Base-by-base conservation (phyloP, 2,329 filamentous ascomycete species). In the Aureobasidium sp. region DNA sequence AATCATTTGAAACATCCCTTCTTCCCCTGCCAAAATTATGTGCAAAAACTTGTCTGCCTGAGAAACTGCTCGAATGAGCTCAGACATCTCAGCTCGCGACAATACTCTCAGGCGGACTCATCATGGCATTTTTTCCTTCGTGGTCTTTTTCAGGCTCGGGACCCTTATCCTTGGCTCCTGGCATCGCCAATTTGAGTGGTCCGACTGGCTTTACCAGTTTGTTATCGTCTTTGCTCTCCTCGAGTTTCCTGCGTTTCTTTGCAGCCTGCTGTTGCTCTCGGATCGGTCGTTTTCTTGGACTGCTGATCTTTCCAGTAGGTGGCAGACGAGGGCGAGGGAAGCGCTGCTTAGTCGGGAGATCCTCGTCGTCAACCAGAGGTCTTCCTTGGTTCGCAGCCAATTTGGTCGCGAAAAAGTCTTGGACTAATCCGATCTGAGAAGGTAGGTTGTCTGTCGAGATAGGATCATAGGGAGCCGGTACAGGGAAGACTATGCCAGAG, bases 401-500 rank as follows among this genome's bases (percentile, higher is more conserved):
- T 70, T 95, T 95, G 62, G 83, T 83, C 55, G 89, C 81, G 74
- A 97, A 95, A 78, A 94, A 98, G 63, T 88, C 86, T 69, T 88
- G 88, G 55, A 95, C 83, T 53, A 98, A 78, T 3, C 90, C 90
- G 60, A 97, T 89, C 65, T 97, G 85, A 39, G 80, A 78, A 48
- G 84, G 76, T 49, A 96, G 79, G 60, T 81, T 89, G 57, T 95
- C 85, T 58, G 81, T 78, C 2, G 86, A 91, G 65, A 98, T 81
- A 2, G 89, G 80, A 24, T 91, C 85, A 57, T 86, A 84, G 14
- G 84, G 76, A 10, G 84, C 73, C 17, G 90, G 79, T 7, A 83
- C 71, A 25, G 83, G 79, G 65, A 91, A 85, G 25, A 90, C 67
- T 61, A 83, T 72, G 19, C 76, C 75, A 54, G 78, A 76, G 60